phyloP scores from a whole-genome alignment of 805 yeast genomes.

The Kurtzmaniella fragi region DNA sequence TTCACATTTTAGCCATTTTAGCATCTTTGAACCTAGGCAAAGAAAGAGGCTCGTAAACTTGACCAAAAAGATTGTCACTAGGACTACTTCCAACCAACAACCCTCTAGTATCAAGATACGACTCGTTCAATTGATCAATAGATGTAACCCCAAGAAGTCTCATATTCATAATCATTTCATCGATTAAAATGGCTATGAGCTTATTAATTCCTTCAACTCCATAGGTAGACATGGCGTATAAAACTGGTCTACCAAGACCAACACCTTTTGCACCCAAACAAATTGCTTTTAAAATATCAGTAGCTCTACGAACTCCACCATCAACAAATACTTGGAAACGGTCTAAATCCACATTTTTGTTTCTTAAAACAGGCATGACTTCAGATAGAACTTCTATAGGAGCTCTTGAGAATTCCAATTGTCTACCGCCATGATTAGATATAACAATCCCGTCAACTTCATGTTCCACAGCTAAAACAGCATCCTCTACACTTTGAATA shows the following conservation, averaged over 20 bases:
- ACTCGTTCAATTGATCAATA: slow-evolving; percentile 50
- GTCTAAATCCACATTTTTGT: slow-evolving; percentile 13
- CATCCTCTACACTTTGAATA: slow-evolving; percentile 62
- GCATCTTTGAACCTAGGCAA: slow-evolving; percentile 45
- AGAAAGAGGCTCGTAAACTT: slow-evolving; percentile 53
- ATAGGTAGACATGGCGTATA: slow-evolving; percentile 57
- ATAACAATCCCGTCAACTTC: slow-evolving; percentile 62
- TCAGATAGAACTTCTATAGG: slow-evolving; percentile 60
- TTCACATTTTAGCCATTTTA: slow-evolving; percentile 7
- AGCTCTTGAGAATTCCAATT: slow-evolving; percentile 57
- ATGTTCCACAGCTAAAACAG: slow-evolving; percentile 49
- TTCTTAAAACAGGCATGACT: slow-evolving; percentile 39
- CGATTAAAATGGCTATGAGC: slow-evolving; percentile 57
- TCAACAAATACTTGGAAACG: slow-evolving; percentile 51
- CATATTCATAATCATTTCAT: slow-evolving; percentile 63
- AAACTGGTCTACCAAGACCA: slow-evolving; percentile 61
- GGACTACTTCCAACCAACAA: slow-evolving; percentile 43
- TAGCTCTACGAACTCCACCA: slow-evolving; percentile 66
- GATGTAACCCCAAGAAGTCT: slow-evolving; percentile 56
- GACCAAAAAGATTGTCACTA: slow-evolving; percentile 48
- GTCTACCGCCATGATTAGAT: slow-evolving; percentile 75
- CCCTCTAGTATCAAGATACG: slow-evolving; percentile 53
- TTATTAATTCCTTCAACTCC: slow-evolving; percentile 60
- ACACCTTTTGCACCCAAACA: slow-evolving; percentile 68
- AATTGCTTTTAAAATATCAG: slow-evolving; percentile 60